phyloP scores from a whole-genome alignment of 2,329 filamentous ascomycete species.

The Hymenoscyphus scutula region DNA sequence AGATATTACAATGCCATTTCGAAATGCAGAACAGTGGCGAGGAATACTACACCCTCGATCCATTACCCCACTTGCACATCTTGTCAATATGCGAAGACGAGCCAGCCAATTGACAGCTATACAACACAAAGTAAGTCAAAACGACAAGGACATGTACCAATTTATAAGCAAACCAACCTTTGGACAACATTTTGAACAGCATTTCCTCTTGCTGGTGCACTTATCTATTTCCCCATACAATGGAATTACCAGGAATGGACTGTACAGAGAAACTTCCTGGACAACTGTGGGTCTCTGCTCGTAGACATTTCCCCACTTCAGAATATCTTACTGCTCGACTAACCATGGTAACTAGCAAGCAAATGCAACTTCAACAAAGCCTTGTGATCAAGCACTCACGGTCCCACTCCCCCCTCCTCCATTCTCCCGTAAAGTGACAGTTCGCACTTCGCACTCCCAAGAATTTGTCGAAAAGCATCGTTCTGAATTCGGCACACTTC shows the following conservation, averaged over 20 bases:
- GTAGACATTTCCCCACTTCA: neutral
- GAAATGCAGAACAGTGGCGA: neutral
- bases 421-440: neutral
- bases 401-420: neutral
- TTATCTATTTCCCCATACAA: neutral
- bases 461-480: neutral
- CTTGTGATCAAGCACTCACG: neutral
- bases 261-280: neutral
- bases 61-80: neutral
- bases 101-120: neutral
- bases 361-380: neutral
- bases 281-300: neutral
- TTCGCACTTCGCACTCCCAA: neutral
- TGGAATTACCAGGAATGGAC: neutral
- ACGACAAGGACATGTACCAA: neutral
- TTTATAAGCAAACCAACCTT: neutral
- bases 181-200: neutral
- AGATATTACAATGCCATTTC: neutral
- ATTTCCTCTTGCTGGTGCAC: neutral
- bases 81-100: neutral
- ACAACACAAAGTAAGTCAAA: neutral
- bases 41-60: neutral
- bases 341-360: neutral
- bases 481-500: neutral
- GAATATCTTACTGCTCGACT: neutral